A percentile compares a stretch with the other conserved stretches of the same genome.
phyloP scores from a whole-genome alignment of 352 stramenopile species.

The Thalassiosira oceanica region DNA sequence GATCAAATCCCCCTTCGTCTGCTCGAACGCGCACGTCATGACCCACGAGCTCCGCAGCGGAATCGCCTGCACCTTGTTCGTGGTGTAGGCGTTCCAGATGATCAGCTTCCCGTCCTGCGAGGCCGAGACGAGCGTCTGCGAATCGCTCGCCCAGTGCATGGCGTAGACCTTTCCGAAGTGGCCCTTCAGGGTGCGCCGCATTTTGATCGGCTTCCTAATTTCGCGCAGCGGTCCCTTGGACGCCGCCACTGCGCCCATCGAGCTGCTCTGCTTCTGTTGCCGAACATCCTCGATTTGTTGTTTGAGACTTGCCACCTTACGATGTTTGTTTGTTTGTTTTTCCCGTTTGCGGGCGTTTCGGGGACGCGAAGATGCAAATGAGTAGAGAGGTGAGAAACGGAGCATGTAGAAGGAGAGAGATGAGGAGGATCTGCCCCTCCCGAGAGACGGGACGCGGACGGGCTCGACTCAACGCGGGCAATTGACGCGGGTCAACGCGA shows the following conservation, averaged over 20 bases:
- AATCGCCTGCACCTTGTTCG: conserved; percentile 96
- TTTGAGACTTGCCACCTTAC: conserved; percentile 55
- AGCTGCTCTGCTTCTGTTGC: conserved; percentile 42
- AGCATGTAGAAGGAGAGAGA: no score
- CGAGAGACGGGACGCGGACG: no score
- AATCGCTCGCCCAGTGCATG: conserved; percentile 96
- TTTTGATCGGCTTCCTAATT: conserved; percentile 84
- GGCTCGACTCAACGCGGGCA: no score
- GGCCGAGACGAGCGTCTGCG: conserved; percentile 71
- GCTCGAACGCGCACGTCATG: conserved; percentile 99
- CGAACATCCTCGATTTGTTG: conserved; percentile 55
- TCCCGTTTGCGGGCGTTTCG: no score
- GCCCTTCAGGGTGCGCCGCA: conserved; percentile 93
- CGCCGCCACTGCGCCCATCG: conserved; percentile 21
- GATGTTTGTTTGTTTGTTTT: no score
- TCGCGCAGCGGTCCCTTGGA: conserved; percentile 22
- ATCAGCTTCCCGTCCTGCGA: conserved; percentile 98
- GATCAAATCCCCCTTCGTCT: conserved; percentile 93
- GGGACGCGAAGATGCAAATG: no score
- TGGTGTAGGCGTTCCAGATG: conserved; percentile 96
- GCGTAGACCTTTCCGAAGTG: conserved; percentile 99
- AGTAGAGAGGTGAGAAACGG: no score
- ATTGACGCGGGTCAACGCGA: no score
- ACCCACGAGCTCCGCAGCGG: conserved; percentile 96
- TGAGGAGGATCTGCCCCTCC: no score